Conservation (phyloP, 2,329 filamentous ascomycete genomes). For the Epichloe brachyelytri region DNA sequence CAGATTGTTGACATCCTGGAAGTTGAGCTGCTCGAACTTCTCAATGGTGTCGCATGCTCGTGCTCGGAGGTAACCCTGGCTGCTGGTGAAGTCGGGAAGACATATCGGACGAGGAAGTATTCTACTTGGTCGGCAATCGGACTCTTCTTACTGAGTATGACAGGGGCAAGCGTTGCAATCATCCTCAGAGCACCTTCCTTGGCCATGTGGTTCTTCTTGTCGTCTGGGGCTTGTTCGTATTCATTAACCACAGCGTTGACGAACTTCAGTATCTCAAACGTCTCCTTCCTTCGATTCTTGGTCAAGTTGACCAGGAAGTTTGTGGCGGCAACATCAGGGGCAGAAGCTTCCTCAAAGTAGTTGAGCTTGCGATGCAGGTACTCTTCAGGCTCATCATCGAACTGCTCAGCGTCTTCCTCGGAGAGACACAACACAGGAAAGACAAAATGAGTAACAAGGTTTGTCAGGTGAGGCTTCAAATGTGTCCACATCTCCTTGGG, state of each 20-base stretch:
- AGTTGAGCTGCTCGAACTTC: conserved; percentile 95
- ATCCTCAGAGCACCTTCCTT: conserved; percentile 95
- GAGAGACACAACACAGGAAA: conserved; percentile 92
- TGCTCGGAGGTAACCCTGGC: conserved; percentile 82
- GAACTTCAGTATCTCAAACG: conserved; percentile 86
- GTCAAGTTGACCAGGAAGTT: conserved; percentile 94
- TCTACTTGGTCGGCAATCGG: conserved; percentile 96
- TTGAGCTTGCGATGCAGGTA: conserved; percentile 96
- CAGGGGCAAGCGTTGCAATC: conserved; percentile 88
- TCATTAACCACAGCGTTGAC: conserved; percentile 91
- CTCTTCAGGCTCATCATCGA: conserved; percentile 87
- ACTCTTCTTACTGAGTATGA: conserved; percentile 95
- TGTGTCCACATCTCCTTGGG: conserved; percentile 96
- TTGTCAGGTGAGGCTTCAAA: conserved; percentile 85
- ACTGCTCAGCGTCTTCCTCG: conserved; percentile 84
- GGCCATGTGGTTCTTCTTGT: conserved; percentile 84
- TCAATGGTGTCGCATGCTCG: conserved; percentile 94
- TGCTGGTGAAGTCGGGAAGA: conserved; percentile 93
- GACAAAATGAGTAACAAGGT: conserved; percentile 83
- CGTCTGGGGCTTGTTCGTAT: conserved; percentile 72
- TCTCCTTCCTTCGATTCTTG: conserved; percentile 89
- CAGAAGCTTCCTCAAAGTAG: conserved; percentile 92
- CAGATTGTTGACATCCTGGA: conserved; percentile 91
- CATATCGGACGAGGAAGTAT: conserved; percentile 95
- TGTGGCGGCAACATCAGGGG: conserved; percentile 87